Percentiles rank a stretch among this genome's conserved stretches.
Evolutionary conservation across 192 early-diverging fungal species (phyloP).

Genomic region (Coemansia sp.): DNA sequence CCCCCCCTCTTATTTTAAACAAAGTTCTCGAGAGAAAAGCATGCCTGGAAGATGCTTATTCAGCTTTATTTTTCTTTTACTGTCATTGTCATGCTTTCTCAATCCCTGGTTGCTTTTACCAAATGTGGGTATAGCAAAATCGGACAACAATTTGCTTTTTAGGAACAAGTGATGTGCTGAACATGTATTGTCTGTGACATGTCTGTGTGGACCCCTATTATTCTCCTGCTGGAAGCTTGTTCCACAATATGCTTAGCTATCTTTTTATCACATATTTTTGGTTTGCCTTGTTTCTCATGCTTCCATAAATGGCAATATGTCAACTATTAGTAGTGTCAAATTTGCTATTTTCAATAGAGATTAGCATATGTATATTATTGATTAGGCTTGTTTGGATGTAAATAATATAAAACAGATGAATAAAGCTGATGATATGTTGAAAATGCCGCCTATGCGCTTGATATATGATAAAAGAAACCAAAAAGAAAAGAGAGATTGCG

Average conservation of each 20-base stretch:
- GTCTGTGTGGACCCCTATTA: not conserved
- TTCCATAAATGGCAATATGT: slow-evolving; percentile 1
- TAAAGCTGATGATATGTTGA: too few species aligned
- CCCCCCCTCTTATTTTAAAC: not conserved
- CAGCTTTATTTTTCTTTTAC: not conserved
- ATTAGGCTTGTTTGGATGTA: not conserved
- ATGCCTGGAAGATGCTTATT: not conserved
- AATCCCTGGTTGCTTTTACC: not conserved
- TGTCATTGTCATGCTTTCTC: not conserved
- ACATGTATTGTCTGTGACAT: slow-evolving; percentile 2
- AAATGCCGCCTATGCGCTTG: not conserved
- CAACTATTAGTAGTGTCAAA: not conserved
- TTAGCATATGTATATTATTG: not conserved
- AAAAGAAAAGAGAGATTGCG: not conserved
- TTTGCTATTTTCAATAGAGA: not conserved
- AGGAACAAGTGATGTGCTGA: slow-evolving; percentile 4
- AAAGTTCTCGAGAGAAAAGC: not conserved
- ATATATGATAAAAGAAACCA: not conserved
- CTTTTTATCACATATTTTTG: too few species aligned
- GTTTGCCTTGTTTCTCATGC: slow-evolving; percentile 6
- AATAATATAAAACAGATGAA: not conserved
- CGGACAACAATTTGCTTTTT: not conserved
- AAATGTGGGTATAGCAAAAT: slow-evolving; percentile 2
- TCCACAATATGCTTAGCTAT: not conserved
- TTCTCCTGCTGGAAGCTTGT: not conserved